These are phyloP conservation scores for Thelonectria discophora DNA, from an alignment of 2,329 filamentous ascomycete genomes.

Conservation along the genomic window DNA sequence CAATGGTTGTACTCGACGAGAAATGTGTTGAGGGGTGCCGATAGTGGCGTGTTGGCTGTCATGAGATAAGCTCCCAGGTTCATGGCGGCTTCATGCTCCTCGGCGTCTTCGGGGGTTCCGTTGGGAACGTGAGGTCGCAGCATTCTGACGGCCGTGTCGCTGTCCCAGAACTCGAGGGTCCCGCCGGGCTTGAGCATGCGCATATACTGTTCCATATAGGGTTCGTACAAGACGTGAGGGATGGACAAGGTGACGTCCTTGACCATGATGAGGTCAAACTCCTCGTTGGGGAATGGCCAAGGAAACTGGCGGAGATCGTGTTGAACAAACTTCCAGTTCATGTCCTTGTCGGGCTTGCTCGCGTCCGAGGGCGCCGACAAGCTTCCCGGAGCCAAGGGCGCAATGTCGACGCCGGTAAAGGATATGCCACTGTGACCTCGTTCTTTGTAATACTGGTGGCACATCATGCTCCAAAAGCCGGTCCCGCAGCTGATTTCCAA, in stretches of 20 bases:
- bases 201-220: constrained; percentile 74
- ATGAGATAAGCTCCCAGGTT: constrained; percentile 83
- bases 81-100: constrained; percentile 71
- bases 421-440: constrained; percentile 74
- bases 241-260: constrained; percentile 80
- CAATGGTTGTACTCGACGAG: constrained; percentile 85
- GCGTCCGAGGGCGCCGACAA: constrained; percentile 43
- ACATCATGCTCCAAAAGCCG: constrained; percentile 89
- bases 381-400: constrained; percentile 67
- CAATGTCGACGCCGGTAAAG: constrained; percentile 86
- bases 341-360: constrained; percentile 71
- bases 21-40: constrained; percentile 81
- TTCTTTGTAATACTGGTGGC: constrained; percentile 79
- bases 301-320: constrained; percentile 82
- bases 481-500: constrained; percentile 89
- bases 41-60: constrained; percentile 83
- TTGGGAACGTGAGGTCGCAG: constrained; percentile 78
- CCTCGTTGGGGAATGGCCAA: constrained; percentile 79
- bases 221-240: constrained; percentile 66
- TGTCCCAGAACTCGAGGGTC: constrained; percentile 87
- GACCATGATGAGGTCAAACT: constrained; percentile 89
- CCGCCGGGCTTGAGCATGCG: constrained; percentile 82
- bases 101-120: constrained; percentile 52
- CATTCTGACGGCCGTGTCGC: constrained; percentile 84
- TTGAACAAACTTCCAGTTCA: constrained; percentile 89